Evolutionary conservation across 805 yeast genomes (phyloP), one percentile per base, ranked within the genome.

Genomic region (Schizosaccharomyces cryophilus): DNA sequence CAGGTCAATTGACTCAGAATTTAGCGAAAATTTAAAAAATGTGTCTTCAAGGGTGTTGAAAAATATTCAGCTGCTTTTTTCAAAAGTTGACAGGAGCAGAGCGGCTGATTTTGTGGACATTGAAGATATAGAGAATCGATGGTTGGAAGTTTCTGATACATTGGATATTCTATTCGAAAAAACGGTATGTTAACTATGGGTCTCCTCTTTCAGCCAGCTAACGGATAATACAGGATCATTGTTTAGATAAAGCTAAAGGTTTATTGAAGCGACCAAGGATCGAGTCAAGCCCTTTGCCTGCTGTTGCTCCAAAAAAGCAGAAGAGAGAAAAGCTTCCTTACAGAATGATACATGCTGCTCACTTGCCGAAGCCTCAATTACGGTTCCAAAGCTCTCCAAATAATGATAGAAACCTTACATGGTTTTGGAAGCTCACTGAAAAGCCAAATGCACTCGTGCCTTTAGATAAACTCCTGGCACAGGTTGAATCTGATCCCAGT

Each of bases 81-180:
- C 66, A 1, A 29, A 60, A n/a, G 60, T 54, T 13, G 61, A 55
- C 31, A 54, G 26, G 15, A 64, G 73, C n/a, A 26, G 42, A n/a
- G 64, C 62, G 4, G 64, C 60, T 5, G 72, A 68, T 30, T 65
- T 69, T n/a, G 62, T 60, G 15, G 79, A 78, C 1, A 73, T 73
- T 29, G 80, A 77, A 0, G 73, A 74, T 7, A 65, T 82, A 0
- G 69, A 71, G 3, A 75, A 73, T 9, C 19, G 76, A 35, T 85
- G 95, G 95, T 77, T 78, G 58, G 72, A 74, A 26, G 71, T 89
- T 1, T 76, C 83, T 45, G 78, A 81, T 64, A 69, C 80, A 0
- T 69, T 89, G 60, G 97, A 90, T 66, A 71, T 74, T 21, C 70
- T 86, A 42, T 80, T 86, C 64, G 98, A 90, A 68, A 84, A 79